These are phyloP conservation scores for Articulospora tetracladia DNA, from an alignment of 495 filamentous ascomycete species.

Conservation along the genomic window DNA sequence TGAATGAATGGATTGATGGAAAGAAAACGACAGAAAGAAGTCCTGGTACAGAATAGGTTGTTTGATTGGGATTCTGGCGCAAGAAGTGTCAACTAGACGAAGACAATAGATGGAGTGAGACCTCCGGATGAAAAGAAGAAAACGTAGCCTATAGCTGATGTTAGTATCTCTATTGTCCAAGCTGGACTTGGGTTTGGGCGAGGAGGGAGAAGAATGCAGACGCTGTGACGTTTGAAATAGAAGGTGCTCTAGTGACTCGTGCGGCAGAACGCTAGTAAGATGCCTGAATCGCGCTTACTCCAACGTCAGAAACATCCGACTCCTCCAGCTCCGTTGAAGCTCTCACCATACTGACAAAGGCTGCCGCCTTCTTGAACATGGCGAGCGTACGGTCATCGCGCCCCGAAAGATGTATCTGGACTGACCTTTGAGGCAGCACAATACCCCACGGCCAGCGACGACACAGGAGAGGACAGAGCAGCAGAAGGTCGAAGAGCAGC, in stretches of 20 bases:
- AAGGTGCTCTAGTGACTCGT: slow-evolving; percentile 1
- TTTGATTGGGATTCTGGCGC: too few relatives aligned
- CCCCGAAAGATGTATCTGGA: slow-evolving; percentile 1
- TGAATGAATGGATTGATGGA: not conserved
- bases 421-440: slow-evolving; percentile 59
- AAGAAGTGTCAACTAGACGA: too few relatives aligned
- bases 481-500: slow-evolving; percentile 62
- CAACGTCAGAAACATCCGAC: not conserved
- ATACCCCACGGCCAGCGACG: slow-evolving; percentile 59
- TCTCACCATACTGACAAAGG: not conserved
- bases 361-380: slow-evolving; percentile 19
- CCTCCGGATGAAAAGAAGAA: not conserved
- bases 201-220: slow-evolving; percentile 26
- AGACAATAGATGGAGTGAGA: not conserved
- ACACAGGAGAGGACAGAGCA: slow-evolving; percentile 59
- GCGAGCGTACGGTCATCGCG: slow-evolving; percentile 26
- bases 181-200: slow-evolving; percentile 12
- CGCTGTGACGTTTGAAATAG: not conserved
- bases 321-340: not conserved
- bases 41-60: not conserved
- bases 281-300: slow-evolving; percentile 19
- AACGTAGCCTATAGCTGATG: not conserved
- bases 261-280: not conserved
- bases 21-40: not conserved
- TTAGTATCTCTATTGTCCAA: slow-evolving; percentile 12